A percentile compares a stretch with the other conserved stretches of the same genome.
Evolutionary conservation across 2,329 filamentous ascomycete species (phyloP).

Genomic region (Fusarium staphyleae): DNA sequence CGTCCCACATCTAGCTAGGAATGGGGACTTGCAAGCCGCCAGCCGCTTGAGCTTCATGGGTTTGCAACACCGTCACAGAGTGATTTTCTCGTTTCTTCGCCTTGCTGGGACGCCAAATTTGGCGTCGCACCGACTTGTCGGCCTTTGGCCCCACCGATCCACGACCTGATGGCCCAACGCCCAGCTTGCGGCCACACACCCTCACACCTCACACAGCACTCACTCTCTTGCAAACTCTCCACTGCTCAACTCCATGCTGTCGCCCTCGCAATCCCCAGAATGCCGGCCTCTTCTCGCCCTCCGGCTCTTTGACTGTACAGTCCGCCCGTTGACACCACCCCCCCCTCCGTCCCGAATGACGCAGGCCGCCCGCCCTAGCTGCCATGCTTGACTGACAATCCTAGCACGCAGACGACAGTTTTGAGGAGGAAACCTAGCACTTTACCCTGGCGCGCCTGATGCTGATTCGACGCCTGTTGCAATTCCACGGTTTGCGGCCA

Average conservation of each 20-base stretch:
- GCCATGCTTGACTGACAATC: slow-evolving; percentile 39
- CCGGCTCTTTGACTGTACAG: slow-evolving; percentile 40
- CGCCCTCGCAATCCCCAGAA: slow-evolving; percentile 32
- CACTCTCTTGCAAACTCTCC: slow-evolving; percentile 14
- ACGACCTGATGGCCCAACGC: slow-evolving; percentile 5
- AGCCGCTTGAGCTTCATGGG: slow-evolving; percentile 37
- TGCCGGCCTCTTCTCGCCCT: slow-evolving; percentile 31
- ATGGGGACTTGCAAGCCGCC: slow-evolving; percentile 15
- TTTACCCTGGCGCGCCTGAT: slow-evolving; percentile 17
- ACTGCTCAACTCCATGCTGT: slow-evolving; percentile 11
- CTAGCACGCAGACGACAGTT: slow-evolving; percentile 34
- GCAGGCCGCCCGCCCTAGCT: slow-evolving; percentile 41
- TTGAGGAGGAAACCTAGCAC: slow-evolving; percentile 27
- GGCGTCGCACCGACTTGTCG: slow-evolving; percentile 27
- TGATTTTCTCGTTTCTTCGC: slow-evolving; percentile 37
- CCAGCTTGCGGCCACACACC: slow-evolving; percentile 16
- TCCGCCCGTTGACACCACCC: slow-evolving; percentile 48
- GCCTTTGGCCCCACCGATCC: slow-evolving; percentile 17
- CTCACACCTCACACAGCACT: slow-evolving; percentile 23
- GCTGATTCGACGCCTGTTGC: slow-evolving; percentile 43
- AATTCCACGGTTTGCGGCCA: slow-evolving; percentile 46
- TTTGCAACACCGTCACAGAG: slow-evolving; percentile 30
- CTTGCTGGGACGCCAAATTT: slow-evolving; percentile 36
- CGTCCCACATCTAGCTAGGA: slow-evolving; percentile 33
- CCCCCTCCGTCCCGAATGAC: slow-evolving; percentile 46